phyloP scores from a whole-genome alignment of 306 rosid genomes.

The Arachis stenosperma region DNA sequence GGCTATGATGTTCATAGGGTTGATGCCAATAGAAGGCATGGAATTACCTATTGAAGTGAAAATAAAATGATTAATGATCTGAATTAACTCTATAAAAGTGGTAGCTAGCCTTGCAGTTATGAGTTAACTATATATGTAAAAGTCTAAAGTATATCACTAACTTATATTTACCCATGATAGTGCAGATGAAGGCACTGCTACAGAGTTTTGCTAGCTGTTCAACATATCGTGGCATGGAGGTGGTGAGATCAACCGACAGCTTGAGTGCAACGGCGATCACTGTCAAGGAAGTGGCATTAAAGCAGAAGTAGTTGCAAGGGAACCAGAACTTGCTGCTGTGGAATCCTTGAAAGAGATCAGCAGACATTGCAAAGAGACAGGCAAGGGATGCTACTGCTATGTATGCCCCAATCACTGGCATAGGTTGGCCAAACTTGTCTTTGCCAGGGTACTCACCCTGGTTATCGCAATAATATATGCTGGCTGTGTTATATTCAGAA shows the following conservation, averaged over 20 bases:
- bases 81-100: no score
- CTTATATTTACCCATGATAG: conserved; percentile 49
- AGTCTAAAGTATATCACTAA: no score
- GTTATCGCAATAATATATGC: no score
- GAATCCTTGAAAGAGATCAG: conserved; percentile 65
- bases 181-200: conserved; percentile 72
- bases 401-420: conserved; percentile 93
- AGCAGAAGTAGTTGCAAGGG: conserved; percentile 70
- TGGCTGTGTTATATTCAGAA: no score
- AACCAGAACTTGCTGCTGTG: conserved; percentile 71
- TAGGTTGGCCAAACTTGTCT: conserved; percentile 67
- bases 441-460: conserved; percentile 56
- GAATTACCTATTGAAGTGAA: conserved; percentile 41
- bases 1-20: conserved; percentile 70
- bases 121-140: no score
- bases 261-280: conserved; percentile 66
- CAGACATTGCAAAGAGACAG: conserved; percentile 64
- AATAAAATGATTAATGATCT: no score
- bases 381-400: conserved; percentile 73
- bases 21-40: conserved; percentile 85
- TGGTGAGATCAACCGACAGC: conserved; percentile 76
- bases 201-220: conserved; percentile 87
- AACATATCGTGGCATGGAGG: conserved; percentile 72
- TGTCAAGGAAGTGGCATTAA: conserved; percentile 84
- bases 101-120: no score